Evolutionary conservation across 306 rosid species (phyloP).

Genomic region (Herpetospermum pedunculosum): DNA sequence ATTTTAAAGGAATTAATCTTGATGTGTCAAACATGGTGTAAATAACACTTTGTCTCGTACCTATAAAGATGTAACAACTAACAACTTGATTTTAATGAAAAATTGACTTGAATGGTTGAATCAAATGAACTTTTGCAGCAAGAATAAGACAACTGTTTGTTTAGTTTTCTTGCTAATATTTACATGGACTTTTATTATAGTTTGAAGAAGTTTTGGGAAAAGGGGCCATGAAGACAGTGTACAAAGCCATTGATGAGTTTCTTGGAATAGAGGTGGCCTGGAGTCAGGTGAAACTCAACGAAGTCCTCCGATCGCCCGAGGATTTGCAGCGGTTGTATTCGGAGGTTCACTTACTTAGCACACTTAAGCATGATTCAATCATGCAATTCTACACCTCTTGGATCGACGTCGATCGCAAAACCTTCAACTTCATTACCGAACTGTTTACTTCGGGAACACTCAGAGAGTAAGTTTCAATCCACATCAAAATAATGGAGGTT

Average conservation of each 20-base stretch:
- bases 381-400: constrained; percentile 74
- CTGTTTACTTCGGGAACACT: constrained; percentile 82
- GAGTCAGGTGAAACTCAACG: constrained; percentile 66
- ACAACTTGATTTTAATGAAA: not conserved
- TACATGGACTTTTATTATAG: constrained; percentile 10
- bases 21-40: not conserved
- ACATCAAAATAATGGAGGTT: not conserved
- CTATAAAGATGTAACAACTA: not conserved
- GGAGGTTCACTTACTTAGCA: constrained; percentile 88
- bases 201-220: constrained; percentile 72
- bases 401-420: constrained; percentile 54
- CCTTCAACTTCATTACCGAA: constrained; percentile 83
- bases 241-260: constrained; percentile 73
- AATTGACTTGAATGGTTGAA: not conserved
- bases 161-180: not conserved
- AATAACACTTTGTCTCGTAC: too few species aligned
- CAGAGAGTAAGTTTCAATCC: constrained; percentile 56
- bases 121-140: not conserved
- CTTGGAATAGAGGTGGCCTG: constrained; percentile 89
- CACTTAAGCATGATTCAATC: constrained; percentile 64
- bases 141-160: not conserved
- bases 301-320: constrained; percentile 54
- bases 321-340: constrained; percentile 83
- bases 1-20: not conserved
- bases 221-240: constrained; percentile 88